Evolutionary conservation across 1,139 yeast genomes (phyloP).

Genomic region (Kodamaea suecica): DNA sequence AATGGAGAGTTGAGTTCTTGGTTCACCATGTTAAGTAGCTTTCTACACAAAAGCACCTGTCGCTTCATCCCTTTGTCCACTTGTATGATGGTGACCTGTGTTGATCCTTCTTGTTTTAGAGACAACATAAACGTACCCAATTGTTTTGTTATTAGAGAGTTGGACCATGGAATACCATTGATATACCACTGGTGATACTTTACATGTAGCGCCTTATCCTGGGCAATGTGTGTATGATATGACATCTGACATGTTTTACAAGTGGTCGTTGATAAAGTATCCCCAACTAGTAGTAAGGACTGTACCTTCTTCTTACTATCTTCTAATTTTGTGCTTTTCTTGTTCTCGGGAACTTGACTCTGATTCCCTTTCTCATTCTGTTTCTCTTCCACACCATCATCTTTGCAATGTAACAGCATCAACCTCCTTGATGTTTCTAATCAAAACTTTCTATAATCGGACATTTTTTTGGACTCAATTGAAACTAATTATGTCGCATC

Average conservation of each 20-base stretch:
- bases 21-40: constrained; percentile 50
- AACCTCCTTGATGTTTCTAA: no score
- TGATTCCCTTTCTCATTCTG: no score
- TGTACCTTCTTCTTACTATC: constrained; percentile 13
- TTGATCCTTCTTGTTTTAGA: not conserved
- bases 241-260: constrained; percentile 64
- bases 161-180: constrained; percentile 47
- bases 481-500: no score
- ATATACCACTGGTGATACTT: constrained; percentile 46
- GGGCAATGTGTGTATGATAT: constrained; percentile 40
- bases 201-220: constrained; percentile 48
- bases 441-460: no score
- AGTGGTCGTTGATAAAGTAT: constrained; percentile 21
- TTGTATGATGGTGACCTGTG: constrained; percentile 10
- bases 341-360: no score
- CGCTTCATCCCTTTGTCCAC: constrained; percentile 15
- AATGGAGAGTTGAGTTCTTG: constrained; percentile 56
- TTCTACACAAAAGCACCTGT: constrained; percentile 22
- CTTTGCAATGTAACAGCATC: no score
- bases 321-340: no score
- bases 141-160: constrained; percentile 23
- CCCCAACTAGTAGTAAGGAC: constrained; percentile 11
- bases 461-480: no score
- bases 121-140: constrained; percentile 27
- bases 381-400: no score